These are phyloP conservation scores for Chaetomiaceae sp. DNA, from an alignment of 2,329 filamentous ascomycete genomes.

Conservation along the genomic window DNA sequence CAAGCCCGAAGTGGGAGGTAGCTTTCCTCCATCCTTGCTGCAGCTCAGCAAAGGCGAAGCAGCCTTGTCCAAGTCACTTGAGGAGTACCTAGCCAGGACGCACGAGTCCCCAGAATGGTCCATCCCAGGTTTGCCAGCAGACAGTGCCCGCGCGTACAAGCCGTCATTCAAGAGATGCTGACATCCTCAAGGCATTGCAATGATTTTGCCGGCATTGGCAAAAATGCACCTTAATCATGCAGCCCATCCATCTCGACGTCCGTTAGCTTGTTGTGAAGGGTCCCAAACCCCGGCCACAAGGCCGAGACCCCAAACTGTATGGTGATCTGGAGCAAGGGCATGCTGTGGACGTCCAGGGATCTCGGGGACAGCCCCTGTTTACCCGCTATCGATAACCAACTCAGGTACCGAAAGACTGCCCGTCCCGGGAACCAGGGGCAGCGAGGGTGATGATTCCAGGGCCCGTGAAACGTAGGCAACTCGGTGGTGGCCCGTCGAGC, in stretches of 20 bases:
- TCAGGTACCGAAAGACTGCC: too few relatives aligned
- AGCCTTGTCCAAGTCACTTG: neutral
- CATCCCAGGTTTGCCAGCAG: constrained; percentile 25
- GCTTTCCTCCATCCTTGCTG: constrained; percentile 22
- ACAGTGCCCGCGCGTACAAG: constrained; percentile 14
- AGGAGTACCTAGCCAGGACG: constrained; percentile 14
- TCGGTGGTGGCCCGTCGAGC: too few relatives aligned
- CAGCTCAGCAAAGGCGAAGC: constrained; percentile 19
- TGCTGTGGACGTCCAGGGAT: constrained; percentile 4
- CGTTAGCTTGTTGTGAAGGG: neutral
- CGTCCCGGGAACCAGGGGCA: neutral
- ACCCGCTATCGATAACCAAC: neutral
- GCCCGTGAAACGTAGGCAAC: neutral
- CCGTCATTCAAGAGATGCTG: constrained; percentile 19
- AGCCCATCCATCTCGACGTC: constrained; percentile 15
- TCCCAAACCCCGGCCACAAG: constrained; percentile 7
- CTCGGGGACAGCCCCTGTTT: neutral
- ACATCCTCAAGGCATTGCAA: constrained; percentile 25
- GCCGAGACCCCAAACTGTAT: constrained; percentile 10
- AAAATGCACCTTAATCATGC: constrained; percentile 30
- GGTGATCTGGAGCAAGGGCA: constrained; percentile 9
- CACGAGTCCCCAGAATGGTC: constrained; percentile 4
- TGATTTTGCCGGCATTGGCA: constrained; percentile 32
- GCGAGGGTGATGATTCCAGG: neutral
- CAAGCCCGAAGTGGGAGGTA: constrained; percentile 2